Evolutionary conservation across 495 filamentous ascomycete genomes (phyloP), one percentile per base, ranked within the genome.

Genomic region (Oidiodendron maius): DNA sequence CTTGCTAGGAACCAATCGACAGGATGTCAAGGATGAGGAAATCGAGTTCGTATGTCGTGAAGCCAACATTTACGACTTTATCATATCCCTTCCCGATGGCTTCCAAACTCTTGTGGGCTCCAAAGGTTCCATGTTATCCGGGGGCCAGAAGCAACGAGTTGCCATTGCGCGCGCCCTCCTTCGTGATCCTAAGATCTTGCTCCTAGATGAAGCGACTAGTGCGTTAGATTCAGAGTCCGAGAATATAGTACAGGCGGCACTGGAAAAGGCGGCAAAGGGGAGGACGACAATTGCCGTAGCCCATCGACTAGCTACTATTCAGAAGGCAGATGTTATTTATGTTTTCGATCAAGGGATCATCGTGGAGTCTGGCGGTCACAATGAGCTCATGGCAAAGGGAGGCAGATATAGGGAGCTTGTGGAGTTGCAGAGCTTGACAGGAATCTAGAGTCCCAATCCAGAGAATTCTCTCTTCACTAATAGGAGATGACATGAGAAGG

Each of bases 1-100:
- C 48, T 62, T 93, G 5, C 70, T 95, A 4, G 87, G 87, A 18
- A 71, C 74, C 11, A 75, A 78, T 44, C 65, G 67, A 3, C 76
- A 82, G 8, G 74, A 84, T 39, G 75, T 86, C 16, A 61, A 77
- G 0, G 87, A 94, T 36, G 83, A 80, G 30, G 72, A 73, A 4
- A 74, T 95, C 26, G 71, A 83, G 41, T 75, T 83, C 53, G 87
- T 86, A 12, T 93, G 88, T 71, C 83, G 81, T 49, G 84, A 91
- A 60, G 89, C 89, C 37, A 95, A 95, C 57, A 95, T 95, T 56
- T 89, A 90, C 63, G 87, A 93, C 56, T 95, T 94, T 64, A 91
- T 95, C 63, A 75, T 82, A 61, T 84, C 82, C 38, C 67, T 83
- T 12, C 80, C 82, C 18, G 84, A 91, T 5, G 86, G 85, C 26